These are phyloP conservation scores for Boletus rubescentipes DNA, from an alignment of 768 basidiomycete genomes.

Conservation along the genomic window DNA sequence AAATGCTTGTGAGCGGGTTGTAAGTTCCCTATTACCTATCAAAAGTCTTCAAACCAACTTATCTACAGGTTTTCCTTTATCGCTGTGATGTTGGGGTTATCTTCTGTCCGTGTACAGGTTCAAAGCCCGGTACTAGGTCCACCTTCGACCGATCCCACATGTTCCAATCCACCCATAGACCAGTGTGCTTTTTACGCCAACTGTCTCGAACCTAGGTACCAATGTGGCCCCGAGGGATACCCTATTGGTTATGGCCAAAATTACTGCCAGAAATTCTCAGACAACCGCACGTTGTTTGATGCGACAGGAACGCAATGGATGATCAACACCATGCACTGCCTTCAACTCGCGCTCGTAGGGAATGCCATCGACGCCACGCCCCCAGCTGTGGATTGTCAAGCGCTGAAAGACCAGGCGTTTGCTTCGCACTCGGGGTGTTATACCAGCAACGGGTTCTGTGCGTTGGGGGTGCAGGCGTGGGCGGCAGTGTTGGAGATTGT, in stretches of 20 bases:
- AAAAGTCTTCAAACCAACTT: not conserved
- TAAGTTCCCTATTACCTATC: not conserved
- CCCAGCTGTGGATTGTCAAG: conserved; percentile 26
- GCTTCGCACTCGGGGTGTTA: conserved; percentile 44
- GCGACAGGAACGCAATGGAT: conserved; percentile 42
- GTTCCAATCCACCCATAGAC: conserved; percentile 34
- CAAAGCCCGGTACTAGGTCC: conserved; percentile 2
- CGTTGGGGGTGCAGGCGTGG: conserved; percentile 37
- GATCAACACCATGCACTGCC: conserved; percentile 45
- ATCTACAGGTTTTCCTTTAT: not conserved
- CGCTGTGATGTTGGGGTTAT: not conserved
- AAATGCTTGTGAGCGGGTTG: not conserved
- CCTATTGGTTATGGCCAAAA: conserved; percentile 42
- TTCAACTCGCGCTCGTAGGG: conserved; percentile 41
- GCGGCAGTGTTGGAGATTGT: conserved; percentile 36
- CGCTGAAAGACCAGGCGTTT: conserved; percentile 39
- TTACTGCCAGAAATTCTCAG: conserved; percentile 41
- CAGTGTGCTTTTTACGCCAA: conserved; percentile 44
- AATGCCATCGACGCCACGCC: conserved; percentile 28
- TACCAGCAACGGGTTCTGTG: conserved; percentile 41
- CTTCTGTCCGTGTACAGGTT: not conserved
- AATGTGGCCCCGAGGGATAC: conserved; percentile 45
- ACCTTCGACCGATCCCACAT: conserved; percentile 17
- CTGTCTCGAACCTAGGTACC: conserved; percentile 45
- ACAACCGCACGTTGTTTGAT: conserved; percentile 30